A percentile compares a stretch with the other conserved stretches of the same genome.
phyloP scores from a whole-genome alignment of 768 basidiomycete species.

The Rhodotorula toruloides region DNA sequence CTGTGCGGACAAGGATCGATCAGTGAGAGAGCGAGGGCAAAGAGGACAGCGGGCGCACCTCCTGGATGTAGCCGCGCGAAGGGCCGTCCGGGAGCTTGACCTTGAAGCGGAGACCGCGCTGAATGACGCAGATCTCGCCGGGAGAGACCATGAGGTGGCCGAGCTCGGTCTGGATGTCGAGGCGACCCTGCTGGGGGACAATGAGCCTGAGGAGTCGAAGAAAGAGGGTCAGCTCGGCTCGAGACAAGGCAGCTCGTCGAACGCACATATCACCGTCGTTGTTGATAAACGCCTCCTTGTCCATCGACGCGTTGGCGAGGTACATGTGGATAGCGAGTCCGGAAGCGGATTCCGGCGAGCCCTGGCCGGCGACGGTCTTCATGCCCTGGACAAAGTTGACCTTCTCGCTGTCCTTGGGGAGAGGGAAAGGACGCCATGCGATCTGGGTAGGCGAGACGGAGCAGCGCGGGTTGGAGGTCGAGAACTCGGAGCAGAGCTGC shows the following conservation, averaged over 20 bases:
- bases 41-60: background rate
- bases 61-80: constrained; percentile 53
- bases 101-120: constrained; percentile 65
- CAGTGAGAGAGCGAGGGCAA: constrained; percentile 42
- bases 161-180: constrained; percentile 66
- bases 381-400: constrained; percentile 57
- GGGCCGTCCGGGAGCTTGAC: constrained; percentile 50
- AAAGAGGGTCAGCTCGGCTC: background rate
- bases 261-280: constrained; percentile 9
- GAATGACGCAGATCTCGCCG: constrained; percentile 63
- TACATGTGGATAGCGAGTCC: constrained; percentile 64
- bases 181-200: constrained; percentile 60
- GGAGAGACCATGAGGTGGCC: constrained; percentile 53
- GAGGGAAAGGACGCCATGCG: constrained; percentile 61
- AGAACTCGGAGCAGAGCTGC: constrained; percentile 58
- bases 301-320: constrained; percentile 43
- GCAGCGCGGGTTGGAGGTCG: constrained; percentile 59
- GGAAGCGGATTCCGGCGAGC: constrained; percentile 60
- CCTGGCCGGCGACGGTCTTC: constrained; percentile 62
- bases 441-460: constrained; percentile 62
- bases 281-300: constrained; percentile 35
- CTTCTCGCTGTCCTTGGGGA: constrained; percentile 50
- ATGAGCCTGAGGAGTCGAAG: constrained; percentile 53
- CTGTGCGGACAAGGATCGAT: constrained; percentile 53
- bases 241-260: background rate